These are phyloP conservation scores for Penicillium sclerotigenum DNA, from an alignment of 2,329 filamentous ascomycete genomes.

Conservation along the genomic window DNA sequence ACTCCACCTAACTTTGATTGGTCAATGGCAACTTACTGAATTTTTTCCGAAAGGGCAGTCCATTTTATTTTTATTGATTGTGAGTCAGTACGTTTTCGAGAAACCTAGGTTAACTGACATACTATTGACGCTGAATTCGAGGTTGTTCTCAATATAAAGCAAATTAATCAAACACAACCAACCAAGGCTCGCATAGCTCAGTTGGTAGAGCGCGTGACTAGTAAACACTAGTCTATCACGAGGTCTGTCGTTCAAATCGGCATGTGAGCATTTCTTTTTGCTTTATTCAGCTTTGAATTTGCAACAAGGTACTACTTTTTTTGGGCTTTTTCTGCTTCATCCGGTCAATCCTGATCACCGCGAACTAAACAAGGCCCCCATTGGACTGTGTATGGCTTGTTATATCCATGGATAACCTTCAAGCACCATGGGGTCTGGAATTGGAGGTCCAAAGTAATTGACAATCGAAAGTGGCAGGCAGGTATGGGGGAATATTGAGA, in stretches of 20 bases:
- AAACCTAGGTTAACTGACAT: neutral
- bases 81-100: neutral
- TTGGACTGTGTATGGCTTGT: neutral
- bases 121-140: too few relatives aligned
- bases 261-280: constrained; percentile 1
- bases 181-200: neutral
- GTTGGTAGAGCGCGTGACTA: neutral
- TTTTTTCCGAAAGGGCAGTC: too few relatives aligned
- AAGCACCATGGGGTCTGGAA: neutral
- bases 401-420: neutral
- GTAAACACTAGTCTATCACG: neutral
- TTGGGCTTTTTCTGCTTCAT: neutral
- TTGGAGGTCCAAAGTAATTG: neutral
- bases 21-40: neutral
- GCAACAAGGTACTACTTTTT: neutral
- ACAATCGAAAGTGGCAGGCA: too few relatives aligned
- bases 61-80: too few relatives aligned
- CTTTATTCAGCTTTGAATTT: too few relatives aligned
- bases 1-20: neutral
- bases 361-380: neutral
- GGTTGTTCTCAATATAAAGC: neutral
- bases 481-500: too few relatives aligned
- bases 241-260: neutral
- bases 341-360: neutral
- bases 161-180: accelerated